phyloP scores from a whole-genome alignment of 2,329 filamentous ascomycete species.

The Polychaeton citri region DNA sequence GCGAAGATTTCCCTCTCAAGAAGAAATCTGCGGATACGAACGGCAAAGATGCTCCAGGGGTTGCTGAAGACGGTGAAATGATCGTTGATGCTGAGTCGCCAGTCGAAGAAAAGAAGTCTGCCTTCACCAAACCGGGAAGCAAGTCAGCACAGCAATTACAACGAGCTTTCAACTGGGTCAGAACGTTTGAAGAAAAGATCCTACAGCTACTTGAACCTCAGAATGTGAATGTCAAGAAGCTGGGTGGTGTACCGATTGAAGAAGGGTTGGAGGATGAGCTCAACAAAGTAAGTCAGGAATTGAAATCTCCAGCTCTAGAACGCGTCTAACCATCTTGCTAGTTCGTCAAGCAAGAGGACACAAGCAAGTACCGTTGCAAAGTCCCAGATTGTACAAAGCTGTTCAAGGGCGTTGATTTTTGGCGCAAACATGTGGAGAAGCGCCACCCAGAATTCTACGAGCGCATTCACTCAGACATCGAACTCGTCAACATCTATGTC shows the following conservation, averaged over 20 bases:
- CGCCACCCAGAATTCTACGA: constrained; percentile 82
- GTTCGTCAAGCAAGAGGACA: constrained; percentile 92
- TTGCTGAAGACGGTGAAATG: constrained; percentile 32
- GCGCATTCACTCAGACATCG: constrained; percentile 67
- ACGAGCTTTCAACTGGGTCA: constrained; percentile 96
- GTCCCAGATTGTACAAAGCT: constrained; percentile 92
- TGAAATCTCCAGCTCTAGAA: too few species aligned
- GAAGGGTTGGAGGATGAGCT: constrained; percentile 82
- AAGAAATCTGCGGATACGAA: constrained; percentile 8
- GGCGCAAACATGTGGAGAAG: constrained; percentile 97
- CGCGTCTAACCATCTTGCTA: constrained; percentile 4
- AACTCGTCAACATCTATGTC: constrained; percentile 87
- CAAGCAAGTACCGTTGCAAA: constrained; percentile 92
- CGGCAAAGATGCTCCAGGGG: constrained; percentile 38
- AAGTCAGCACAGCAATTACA: constrained; percentile 88
- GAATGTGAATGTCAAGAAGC: constrained; percentile 72
- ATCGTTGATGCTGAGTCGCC: constrained; percentile 27
- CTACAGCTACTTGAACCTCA: constrained; percentile 85
- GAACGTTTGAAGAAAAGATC: constrained; percentile 95
- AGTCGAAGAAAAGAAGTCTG: constrained; percentile 47
- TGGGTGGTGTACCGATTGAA: constrained; percentile 76
- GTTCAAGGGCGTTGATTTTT: constrained; percentile 95
- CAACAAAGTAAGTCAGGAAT: constrained; percentile 41
- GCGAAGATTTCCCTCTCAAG: constrained; percentile 72
- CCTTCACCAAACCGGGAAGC: constrained; percentile 35